Evolutionary conservation across 2,329 filamentous ascomycete genomes (phyloP).

Genomic region (Venturia oleaginea): DNA sequence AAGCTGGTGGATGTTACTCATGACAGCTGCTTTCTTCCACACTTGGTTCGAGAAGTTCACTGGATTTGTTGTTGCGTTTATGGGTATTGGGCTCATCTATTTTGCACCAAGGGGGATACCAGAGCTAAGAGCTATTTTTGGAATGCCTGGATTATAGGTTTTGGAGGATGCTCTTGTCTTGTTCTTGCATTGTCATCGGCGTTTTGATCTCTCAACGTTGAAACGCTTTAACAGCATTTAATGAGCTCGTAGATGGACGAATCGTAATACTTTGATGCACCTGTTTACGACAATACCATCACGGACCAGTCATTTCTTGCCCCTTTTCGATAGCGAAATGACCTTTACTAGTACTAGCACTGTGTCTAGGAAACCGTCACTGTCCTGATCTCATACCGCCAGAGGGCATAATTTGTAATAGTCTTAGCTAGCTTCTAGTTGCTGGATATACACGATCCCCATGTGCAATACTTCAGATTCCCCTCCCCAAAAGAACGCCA

Average conservation of each 20-base stretch:
- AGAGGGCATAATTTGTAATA: neutral
- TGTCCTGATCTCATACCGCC: too few relatives aligned
- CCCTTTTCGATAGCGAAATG: too few relatives aligned
- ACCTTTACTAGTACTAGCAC: too few relatives aligned
- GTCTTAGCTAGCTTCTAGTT: neutral
- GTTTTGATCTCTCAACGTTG: neutral
- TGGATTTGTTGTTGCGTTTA: slow-evolving; percentile 39
- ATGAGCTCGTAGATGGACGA: neutral
- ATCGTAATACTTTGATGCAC: neutral
- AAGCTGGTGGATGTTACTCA: slow-evolving; percentile 91
- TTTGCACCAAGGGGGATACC: slow-evolving; percentile 39
- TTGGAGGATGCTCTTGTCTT: neutral
- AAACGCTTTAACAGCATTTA: neutral
- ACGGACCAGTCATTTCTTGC: too few relatives aligned
- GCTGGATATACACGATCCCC: neutral
- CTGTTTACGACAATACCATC: neutral
- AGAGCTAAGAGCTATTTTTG: slow-evolving; percentile 32
- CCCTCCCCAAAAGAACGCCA: neutral
- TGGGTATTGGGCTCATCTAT: slow-evolving; percentile 37
- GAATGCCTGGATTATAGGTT: slow-evolving; percentile 36
- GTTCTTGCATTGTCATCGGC: neutral
- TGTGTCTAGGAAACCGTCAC: too few relatives aligned
- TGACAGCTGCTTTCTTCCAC: slow-evolving; percentile 98
- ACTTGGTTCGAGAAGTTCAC: slow-evolving; percentile 91
- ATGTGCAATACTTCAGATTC: neutral